Percentiles rank a stretch among this genome's conserved stretches.
Evolutionary conservation across 2,329 filamentous ascomycete species (phyloP).

Genomic region (Ophiocordyceps unilateralis): DNA sequence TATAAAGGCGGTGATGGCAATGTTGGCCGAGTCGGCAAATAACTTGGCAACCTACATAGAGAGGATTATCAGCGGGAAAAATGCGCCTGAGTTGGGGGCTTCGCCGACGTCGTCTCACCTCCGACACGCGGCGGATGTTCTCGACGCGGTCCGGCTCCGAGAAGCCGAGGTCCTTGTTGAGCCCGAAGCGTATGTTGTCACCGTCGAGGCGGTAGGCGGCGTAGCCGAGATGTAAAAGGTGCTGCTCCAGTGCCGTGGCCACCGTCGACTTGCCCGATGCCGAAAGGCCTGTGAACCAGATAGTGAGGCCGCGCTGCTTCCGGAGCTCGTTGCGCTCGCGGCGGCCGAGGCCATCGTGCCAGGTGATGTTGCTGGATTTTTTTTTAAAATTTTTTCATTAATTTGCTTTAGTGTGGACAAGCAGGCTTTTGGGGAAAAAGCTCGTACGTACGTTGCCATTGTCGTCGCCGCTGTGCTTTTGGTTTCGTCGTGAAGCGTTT

Average conservation of each 20-base stretch:
- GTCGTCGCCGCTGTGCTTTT: not conserved
- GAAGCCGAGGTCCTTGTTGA: conserved; percentile 97
- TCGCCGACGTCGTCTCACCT: conserved; percentile 36
- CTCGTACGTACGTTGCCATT: conserved; percentile 7
- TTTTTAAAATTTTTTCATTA: too few relatives aligned
- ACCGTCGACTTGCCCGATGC: conserved; percentile 96
- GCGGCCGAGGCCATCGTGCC: conserved; percentile 69
- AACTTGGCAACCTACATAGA: conserved; percentile 92
- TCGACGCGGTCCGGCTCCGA: conserved; percentile 85
- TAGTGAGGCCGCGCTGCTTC: conserved; percentile 77
- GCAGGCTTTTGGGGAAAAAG: not conserved
- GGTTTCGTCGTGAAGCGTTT: too few relatives aligned
- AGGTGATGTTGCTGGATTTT: conserved; percentile 86
- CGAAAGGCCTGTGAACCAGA: conserved; percentile 95
- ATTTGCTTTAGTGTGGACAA: not conserved
- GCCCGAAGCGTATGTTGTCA: conserved; percentile 93
- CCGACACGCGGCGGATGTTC: conserved; percentile 92
- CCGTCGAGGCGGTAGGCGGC: conserved; percentile 88
- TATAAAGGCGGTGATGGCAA: conserved; percentile 93
- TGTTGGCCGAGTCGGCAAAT: conserved; percentile 76
- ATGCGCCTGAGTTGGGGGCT: too few relatives aligned
- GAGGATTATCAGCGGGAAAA: too few relatives aligned
- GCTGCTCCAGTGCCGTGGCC: conserved; percentile 90
- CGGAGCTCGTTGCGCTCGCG: conserved; percentile 57
- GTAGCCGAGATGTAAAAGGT: conserved; percentile 72